These are phyloP conservation scores for Maudiozyma saulgeensis DNA, from an alignment of 805 yeast species.

Conservation along the genomic window DNA sequence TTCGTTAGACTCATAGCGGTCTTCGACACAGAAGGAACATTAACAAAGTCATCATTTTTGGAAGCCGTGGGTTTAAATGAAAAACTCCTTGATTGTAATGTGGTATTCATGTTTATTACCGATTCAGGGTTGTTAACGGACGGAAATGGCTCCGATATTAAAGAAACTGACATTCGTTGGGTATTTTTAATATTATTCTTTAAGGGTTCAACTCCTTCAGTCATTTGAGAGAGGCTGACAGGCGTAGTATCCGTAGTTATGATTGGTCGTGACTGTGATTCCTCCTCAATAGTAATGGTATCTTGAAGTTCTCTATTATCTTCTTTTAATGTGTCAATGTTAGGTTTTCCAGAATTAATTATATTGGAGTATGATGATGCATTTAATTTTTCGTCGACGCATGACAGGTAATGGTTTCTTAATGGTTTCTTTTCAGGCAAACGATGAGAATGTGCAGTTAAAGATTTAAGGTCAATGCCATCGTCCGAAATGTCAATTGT, in stretches of 20 bases:
- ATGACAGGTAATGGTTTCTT: slow-evolving; percentile 38
- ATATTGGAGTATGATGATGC: slow-evolving; percentile 26
- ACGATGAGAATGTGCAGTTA: slow-evolving; percentile 31
- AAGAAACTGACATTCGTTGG: no score
- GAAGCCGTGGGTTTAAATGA: no score
- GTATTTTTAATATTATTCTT: no score
- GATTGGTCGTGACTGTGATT: background rate
- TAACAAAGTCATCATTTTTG: no score
- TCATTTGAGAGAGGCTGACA: no score
- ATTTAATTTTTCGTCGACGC: slow-evolving; percentile 34
- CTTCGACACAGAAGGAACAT: background rate
- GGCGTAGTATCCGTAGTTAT: background rate
- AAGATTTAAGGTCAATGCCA: slow-evolving; percentile 38
- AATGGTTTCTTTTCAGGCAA: slow-evolving; percentile 33
- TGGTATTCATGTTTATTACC: no score
- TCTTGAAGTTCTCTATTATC: background rate
- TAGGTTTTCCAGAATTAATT: slow-evolving; percentile 32
- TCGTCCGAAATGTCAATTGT: slow-evolving; percentile 39
- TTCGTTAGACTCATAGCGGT: background rate
- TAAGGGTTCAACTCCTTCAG: no score
- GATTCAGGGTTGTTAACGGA: no score
- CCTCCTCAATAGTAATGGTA: background rate
- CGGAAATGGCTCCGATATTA: no score
- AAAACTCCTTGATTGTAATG: no score
- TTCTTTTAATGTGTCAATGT: slow-evolving; percentile 7